Evolutionary conservation across 495 filamentous ascomycete genomes (phyloP), one percentile per base, ranked within the genome.

Genomic region (Geopyxis carbonaria): DNA sequence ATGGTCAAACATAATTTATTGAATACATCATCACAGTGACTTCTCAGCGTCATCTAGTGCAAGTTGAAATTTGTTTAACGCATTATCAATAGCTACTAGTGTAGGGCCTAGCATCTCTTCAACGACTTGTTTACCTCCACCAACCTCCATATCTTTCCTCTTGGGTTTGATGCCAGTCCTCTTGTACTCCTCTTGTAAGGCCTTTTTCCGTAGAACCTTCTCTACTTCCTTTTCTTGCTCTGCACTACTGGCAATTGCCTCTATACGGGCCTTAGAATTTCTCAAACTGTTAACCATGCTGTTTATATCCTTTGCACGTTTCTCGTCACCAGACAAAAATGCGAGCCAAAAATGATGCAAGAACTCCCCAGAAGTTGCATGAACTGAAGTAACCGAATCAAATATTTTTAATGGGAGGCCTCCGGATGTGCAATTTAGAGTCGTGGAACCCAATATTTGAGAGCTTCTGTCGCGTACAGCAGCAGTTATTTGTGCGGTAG

Each of bases 261-360:
- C 68, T 53, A 95, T 83, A 8, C 89, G 68, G n/a, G 77, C 76
- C 40, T 71, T 65, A 2, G 78, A 80, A 37, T 78, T 69, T 24
- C 69, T 66, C 11, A 97, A 64, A 4, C 82, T 78, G 46, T 91
- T 78, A 11, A 79, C 73, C 24, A 93, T 63, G 24, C 76, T 78
- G 2, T 70, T 67, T 0, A 91, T 65, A 53, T 93, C 85, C 16
- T 62, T 61, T 0, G 78, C 75, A n/a, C 78, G 73, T 30, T 76
- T 72, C 5, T 78, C 62, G 55, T 89, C 78, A 2, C 81, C 83
- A 0, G 85, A 93, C 5, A 87, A 63, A 50, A 89, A 94, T 3
- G 80, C 72, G 24, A 70, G 64, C 86, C 86, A 95, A 64, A 94
- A 97, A 54, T 95, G 86, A 45, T 80, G 76, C n/a, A 97, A 62